phyloP scores from a whole-genome alignment of 129 eudicot genomes.

The Solidago caesia region DNA sequence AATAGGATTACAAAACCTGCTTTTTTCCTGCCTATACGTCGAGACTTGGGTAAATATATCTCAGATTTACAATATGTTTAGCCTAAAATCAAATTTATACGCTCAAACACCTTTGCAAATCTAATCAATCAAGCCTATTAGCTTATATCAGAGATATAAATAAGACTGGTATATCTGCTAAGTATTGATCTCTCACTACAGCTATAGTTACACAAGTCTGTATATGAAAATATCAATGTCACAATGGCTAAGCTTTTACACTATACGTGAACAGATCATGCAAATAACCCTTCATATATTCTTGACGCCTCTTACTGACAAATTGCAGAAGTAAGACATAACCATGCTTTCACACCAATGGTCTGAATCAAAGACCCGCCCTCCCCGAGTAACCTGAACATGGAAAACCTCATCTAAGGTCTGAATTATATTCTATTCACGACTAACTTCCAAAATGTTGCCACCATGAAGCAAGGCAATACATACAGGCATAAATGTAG shows the following conservation, averaged over 20 bases:
- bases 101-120: background rate
- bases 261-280: background rate
- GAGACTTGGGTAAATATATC: background rate
- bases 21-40: background rate
- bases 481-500: conserved; percentile 8
- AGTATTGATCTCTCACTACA: background rate
- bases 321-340: background rate
- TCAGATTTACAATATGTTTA: background rate
- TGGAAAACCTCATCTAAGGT: background rate
- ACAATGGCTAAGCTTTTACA: conserved; percentile 5
- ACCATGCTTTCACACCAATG: no score
- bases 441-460: background rate
- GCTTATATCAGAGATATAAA: background rate
- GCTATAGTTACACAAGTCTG: background rate
- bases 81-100: background rate
- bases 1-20: background rate
- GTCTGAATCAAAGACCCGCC: no score
- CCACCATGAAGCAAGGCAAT: conserved; percentile 15
- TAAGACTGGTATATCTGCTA: background rate
- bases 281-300: background rate
- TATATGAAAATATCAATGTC: background rate
- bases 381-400: no score
- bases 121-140: background rate
- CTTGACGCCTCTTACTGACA: conserved; percentile 1
- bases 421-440: background rate